Evolutionary conservation across 2,329 filamentous ascomycete genomes (phyloP).

Genomic region (Lecanosticta acicola): DNA sequence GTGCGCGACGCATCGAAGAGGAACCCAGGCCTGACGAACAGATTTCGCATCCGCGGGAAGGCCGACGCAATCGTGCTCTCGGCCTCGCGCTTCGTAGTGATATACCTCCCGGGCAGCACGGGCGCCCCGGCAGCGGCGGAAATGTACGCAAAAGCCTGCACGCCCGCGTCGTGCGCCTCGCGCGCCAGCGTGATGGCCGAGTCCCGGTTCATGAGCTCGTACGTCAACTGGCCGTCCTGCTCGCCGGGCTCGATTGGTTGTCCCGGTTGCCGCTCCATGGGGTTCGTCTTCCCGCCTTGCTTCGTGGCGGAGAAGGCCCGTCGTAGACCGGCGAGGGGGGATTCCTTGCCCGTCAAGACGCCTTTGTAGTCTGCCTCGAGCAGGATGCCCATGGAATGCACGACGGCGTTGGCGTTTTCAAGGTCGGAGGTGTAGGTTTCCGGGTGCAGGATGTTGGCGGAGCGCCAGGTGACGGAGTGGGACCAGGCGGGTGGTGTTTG

Average conservation of each 20-base stretch:
- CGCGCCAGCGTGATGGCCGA: conserved; percentile 75
- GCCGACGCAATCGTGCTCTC: conserved; percentile 67
- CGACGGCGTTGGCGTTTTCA: conserved; percentile 71
- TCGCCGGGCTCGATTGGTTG: conserved; percentile 59
- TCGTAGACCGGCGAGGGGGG: conserved; percentile 69
- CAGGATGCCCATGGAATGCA: conserved; percentile 93
- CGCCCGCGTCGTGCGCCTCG: conserved; percentile 61
- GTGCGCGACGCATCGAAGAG: conserved; percentile 79
- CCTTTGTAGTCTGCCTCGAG: conserved; percentile 98
- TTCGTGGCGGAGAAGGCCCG: conserved; percentile 69
- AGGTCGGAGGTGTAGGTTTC: conserved; percentile 72
- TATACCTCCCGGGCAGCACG: conserved; percentile 76
- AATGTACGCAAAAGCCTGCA: conserved; percentile 74
- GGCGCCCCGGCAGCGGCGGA: conserved; percentile 83
- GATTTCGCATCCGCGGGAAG: conserved; percentile 68
- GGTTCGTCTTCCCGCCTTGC: conserved; percentile 56
- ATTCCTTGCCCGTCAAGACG: conserved; percentile 76
- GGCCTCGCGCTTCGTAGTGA: conserved; percentile 85
- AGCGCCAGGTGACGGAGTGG: conserved; percentile 75
- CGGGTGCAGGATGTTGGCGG: conserved; percentile 80
- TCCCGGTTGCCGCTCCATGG: conserved; percentile 58
- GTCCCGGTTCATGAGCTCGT: conserved; percentile 96
- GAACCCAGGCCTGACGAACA: conserved; percentile 83
- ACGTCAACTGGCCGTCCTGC: conserved; percentile 73
- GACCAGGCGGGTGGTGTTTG: conserved; percentile 72